phyloP scores from a whole-genome alignment of 2,329 filamentous ascomycete genomes.

The Fulvia fulva region DNA sequence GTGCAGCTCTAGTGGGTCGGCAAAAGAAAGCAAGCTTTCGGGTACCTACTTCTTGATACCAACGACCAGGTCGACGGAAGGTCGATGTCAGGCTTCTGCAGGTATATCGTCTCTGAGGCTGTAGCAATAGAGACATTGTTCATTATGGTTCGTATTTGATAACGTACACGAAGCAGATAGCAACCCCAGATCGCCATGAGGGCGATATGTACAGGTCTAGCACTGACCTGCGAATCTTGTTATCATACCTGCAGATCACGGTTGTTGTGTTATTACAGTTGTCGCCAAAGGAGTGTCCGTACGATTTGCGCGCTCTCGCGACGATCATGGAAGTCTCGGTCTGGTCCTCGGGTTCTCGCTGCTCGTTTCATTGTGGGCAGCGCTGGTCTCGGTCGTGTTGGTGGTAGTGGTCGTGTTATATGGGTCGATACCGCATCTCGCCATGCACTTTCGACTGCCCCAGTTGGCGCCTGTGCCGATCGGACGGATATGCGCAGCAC shows the following conservation, averaged over 20 bases:
- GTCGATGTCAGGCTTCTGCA: not conserved
- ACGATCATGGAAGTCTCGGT: not conserved
- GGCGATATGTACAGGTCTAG: constrained; percentile 1
- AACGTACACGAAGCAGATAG: not conserved
- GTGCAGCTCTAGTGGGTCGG: not conserved
- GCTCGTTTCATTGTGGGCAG: not conserved
- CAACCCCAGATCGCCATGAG: not conserved
- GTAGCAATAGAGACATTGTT: not conserved
- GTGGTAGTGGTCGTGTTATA: not conserved
- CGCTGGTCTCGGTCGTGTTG: not conserved
- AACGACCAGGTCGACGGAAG: not conserved
- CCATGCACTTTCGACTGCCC: constrained; percentile 40
- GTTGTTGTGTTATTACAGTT: not conserved
- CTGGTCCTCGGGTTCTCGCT: not conserved
- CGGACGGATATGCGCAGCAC: constrained; percentile 33
- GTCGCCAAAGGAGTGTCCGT: not conserved
- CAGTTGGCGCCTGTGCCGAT: constrained; percentile 43
- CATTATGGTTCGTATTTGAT: not conserved
- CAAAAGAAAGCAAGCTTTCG: not conserved
- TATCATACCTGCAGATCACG: not conserved
- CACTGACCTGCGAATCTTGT: not conserved
- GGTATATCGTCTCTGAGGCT: not conserved
- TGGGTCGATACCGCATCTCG: constrained; percentile 29
- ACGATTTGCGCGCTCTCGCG: not conserved
- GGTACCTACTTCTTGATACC: not conserved